phyloP scores from a whole-genome alignment of 2,329 filamentous ascomycete species.

The Beauveria scarabaeidicola region DNA sequence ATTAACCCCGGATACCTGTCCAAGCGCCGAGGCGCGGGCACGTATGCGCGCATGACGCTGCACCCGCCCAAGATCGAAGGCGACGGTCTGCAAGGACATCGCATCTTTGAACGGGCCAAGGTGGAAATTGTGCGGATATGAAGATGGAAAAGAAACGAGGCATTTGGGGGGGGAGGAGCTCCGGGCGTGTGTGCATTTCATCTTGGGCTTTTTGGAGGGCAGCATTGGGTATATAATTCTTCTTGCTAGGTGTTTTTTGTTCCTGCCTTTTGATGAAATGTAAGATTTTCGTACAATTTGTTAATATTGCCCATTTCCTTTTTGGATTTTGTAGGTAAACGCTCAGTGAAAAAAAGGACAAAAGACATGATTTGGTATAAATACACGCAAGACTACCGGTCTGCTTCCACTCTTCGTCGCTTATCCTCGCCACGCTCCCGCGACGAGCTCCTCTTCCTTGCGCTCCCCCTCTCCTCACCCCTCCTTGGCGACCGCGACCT shows the following conservation, averaged over 20 bases:
- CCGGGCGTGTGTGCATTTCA: neutral
- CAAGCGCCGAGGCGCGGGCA: constrained; percentile 76
- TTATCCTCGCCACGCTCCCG: constrained; percentile 51
- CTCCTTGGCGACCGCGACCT: constrained; percentile 43
- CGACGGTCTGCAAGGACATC: constrained; percentile 60
- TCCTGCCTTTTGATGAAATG: neutral
- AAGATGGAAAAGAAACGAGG: constrained; percentile 4
- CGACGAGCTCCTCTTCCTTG: constrained; percentile 49
- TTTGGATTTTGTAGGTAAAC: neutral
- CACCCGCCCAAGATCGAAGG: constrained; percentile 55
- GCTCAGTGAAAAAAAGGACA: neutral
- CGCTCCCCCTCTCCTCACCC: constrained; percentile 36
- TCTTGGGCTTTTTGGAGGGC: neutral
- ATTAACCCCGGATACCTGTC: constrained; percentile 87
- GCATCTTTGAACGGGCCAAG: constrained; percentile 71
- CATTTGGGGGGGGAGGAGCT: neutral
- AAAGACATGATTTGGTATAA: neutral
- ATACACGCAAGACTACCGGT: constrained; percentile 14
- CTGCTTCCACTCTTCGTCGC: constrained; percentile 45
- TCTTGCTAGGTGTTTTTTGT: neutral
- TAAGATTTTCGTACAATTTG: neutral
- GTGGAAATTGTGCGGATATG: constrained; percentile 81
- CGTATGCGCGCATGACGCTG: constrained; percentile 72
- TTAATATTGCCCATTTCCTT: neutral
- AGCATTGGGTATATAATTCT: neutral